Evolutionary conservation across 257 asterid species (phyloP), one percentile per base, ranked within the genome.

Genomic region (Galeopsis tetrahit): DNA sequence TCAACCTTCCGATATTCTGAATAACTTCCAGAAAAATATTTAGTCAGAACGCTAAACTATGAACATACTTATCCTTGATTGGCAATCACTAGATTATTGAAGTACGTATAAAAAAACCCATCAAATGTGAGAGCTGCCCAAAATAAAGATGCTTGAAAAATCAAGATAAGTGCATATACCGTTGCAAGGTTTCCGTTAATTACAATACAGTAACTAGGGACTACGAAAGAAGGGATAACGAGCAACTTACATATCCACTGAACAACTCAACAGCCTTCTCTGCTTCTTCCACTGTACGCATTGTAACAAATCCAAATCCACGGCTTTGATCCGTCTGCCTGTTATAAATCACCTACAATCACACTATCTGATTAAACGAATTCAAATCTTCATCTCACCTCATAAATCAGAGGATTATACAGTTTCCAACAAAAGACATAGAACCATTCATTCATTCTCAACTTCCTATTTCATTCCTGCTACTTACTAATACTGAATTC

Each of bases 241-340:
- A 75, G 52, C 28, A 69, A 84, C 97, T 83, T 76, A 92, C 97
- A 68, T 81, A 92, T 58, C 85, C 80, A 77, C 81, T 75, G 75
- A 85, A 90, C 87, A 85, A 53, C 72, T 84, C 92, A 35, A 88
- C 89, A 36, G 98, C 98, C 68, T 84, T 88, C 63, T 89, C 98
- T 76, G 96, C 96, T 84, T 89, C 89, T 81, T 89, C 96, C 62
- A 89, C 90, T 0, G 90, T 88, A 64, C 89, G 80, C 98, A 92
- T 92, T 0, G 98, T 85, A 64, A 92, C 96, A 72, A 92, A 92
- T 67, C 96, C 98, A 2, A 92, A 92, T 4, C 98, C 98, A 21
- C 98, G 88, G 74, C 98, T 92, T 85, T 76, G 89, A 64, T 85
- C 96, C 4, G 96, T 88, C 21, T 90, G 92, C 83, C 96, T 89